A percentile compares a stretch with the other conserved stretches of the same genome.
These are phyloP conservation scores for Fusarium subtropicale DNA, from an alignment of 2,329 filamentous ascomycete genomes.

Conservation along the genomic window DNA sequence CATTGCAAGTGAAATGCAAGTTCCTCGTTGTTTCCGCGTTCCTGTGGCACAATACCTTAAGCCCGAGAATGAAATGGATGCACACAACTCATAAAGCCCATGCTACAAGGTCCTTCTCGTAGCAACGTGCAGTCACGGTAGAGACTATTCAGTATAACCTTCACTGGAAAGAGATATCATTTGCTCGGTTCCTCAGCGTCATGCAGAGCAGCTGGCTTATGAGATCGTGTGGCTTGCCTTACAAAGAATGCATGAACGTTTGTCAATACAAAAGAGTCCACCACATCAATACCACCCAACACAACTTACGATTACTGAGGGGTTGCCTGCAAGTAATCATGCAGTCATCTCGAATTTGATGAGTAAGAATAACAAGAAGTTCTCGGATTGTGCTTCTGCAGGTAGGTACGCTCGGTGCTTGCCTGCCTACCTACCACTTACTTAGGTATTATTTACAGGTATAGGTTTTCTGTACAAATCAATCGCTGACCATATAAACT, in stretches of 20 bases:
- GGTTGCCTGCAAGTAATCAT: not conserved
- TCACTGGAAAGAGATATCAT: not conserved
- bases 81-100: not conserved
- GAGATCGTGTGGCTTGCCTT: slow-evolving; percentile 28
- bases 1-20: not conserved
- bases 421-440: no score
- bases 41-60: not conserved
- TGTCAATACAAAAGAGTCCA: not conserved
- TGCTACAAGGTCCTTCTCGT: not conserved
- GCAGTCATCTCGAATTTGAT: not conserved
- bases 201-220: slow-evolving; percentile 17
- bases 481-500: not conserved
- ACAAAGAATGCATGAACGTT: slow-evolving; percentile 31
- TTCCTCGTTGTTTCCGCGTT: not conserved
- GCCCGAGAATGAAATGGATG: not conserved
- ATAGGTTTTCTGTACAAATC: not conserved
- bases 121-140: not conserved
- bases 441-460: not conserved
- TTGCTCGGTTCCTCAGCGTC: slow-evolving; percentile 10
- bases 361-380: not conserved
- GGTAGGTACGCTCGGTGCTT: not conserved
- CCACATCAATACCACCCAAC: not conserved
- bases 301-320: not conserved
- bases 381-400: no score
- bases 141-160: not conserved